A percentile compares a stretch with the other conserved stretches of the same genome.
Evolutionary conservation across 2,329 filamentous ascomycete genomes (phyloP).

Genomic region (Aureobasidium lini): DNA sequence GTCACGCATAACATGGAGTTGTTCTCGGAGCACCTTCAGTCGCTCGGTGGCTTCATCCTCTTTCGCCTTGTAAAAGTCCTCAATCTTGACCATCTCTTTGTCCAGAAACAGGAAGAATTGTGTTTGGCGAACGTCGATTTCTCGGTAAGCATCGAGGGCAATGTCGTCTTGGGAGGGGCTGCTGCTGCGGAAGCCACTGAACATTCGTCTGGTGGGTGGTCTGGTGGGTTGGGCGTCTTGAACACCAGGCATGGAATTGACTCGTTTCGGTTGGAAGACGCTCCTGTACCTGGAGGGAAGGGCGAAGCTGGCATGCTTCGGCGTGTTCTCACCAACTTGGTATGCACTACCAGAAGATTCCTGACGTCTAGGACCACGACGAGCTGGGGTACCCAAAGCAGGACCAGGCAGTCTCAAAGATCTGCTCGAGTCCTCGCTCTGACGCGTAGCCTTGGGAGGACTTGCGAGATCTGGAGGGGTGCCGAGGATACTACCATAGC

Average conservation of each 20-base stretch:
- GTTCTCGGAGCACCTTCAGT: slow-evolving; percentile 63
- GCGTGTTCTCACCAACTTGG: slow-evolving; percentile 34
- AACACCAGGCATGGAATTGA: slow-evolving; percentile 32
- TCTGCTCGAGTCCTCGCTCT: slow-evolving; percentile 33
- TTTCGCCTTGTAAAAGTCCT: slow-evolving; percentile 79
- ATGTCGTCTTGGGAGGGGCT: slow-evolving; percentile 39
- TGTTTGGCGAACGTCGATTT: slow-evolving; percentile 65
- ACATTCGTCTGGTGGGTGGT: slow-evolving; percentile 33
- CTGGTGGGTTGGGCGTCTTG: slow-evolving; percentile 22
- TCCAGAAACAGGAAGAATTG: slow-evolving; percentile 87
- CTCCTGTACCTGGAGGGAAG: slow-evolving; percentile 21
- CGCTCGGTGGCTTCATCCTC: slow-evolving; percentile 76
- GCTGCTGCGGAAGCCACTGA: slow-evolving; percentile 36
- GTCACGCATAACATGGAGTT: slow-evolving; percentile 89
- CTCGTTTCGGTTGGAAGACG: slow-evolving; percentile 32
- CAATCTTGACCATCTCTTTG: slow-evolving; percentile 79
- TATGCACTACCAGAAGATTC: slow-evolving; percentile 30
- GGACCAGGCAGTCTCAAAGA: slow-evolving; percentile 54
- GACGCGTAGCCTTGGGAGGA: slow-evolving; percentile 16
- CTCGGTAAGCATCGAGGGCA: slow-evolving; percentile 50
- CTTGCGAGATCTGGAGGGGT: slow-evolving; percentile 36
- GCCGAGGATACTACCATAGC: slow-evolving; percentile 58
- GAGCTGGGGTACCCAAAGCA: slow-evolving; percentile 41
- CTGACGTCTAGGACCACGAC: neutral
- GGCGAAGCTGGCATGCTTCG: slow-evolving; percentile 16